phyloP scores from a whole-genome alignment of 2,329 filamentous ascomycete genomes.

The Pezicula carpinea region DNA sequence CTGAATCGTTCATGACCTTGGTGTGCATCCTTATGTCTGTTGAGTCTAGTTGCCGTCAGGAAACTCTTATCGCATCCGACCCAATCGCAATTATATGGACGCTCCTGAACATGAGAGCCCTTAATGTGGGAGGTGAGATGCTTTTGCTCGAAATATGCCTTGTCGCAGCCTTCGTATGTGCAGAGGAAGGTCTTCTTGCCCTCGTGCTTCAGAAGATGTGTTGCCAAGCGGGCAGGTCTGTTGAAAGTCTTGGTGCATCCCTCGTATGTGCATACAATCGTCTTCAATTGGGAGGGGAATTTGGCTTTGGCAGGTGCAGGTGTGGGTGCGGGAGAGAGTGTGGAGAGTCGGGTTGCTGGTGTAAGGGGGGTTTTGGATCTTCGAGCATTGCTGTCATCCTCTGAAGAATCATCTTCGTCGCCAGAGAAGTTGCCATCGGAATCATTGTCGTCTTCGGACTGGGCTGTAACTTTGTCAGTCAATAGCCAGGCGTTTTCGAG shows the following conservation, averaged over 20 bases:
- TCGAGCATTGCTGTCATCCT: constrained; percentile 27
- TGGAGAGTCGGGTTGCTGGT: constrained; percentile 26
- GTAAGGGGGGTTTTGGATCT: constrained; percentile 41
- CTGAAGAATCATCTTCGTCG: constrained; percentile 25
- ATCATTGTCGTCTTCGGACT: constrained; percentile 37
- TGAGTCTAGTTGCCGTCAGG: constrained; percentile 71
- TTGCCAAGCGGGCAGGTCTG: constrained; percentile 72
- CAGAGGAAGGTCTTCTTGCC: constrained; percentile 80
- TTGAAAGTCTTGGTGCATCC: constrained; percentile 82
- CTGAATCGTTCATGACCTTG: constrained; percentile 70
- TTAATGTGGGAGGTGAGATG: constrained; percentile 84
- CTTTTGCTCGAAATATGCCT: constrained; percentile 80
- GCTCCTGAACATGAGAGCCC: constrained; percentile 69
- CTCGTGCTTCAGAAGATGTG: constrained; percentile 80
- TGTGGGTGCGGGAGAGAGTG: no score
- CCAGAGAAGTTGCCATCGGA: constrained; percentile 28
- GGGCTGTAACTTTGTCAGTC: constrained; percentile 1
- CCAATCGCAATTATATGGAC: constrained; percentile 67
- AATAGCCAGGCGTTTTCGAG: background rate
- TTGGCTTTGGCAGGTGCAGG: constrained; percentile 42
- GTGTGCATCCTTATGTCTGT: constrained; percentile 74
- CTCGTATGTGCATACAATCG: constrained; percentile 67
- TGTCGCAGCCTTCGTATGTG: constrained; percentile 64
- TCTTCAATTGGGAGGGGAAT: constrained; percentile 71
- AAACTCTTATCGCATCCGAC: constrained; percentile 76